Evolutionary conservation across 805 yeast species (phyloP), one percentile per base, ranked within the genome.

Genomic region (Torulaspora microellipsoides): DNA sequence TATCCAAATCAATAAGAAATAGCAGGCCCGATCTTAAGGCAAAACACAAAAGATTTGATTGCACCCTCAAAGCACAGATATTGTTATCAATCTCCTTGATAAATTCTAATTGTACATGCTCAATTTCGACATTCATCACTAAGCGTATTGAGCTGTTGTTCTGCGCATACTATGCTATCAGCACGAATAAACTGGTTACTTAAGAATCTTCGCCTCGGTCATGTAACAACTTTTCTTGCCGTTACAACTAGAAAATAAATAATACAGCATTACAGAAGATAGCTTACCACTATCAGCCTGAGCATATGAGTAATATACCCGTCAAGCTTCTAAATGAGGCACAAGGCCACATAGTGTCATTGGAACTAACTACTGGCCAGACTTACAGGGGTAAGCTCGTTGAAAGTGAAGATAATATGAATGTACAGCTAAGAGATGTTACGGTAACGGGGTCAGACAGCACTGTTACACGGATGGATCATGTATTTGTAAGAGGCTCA

Each of bases 321-420:
- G 81, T 89, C 14, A 83, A 88, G 64, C 81, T 91, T 20, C 72
- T 91, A 38, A 85, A 80, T 59, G 99, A 90, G 66, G 85, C 96
- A 8, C 85, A 79, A 71, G 96, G 97, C 37, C 98, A 91, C 60
- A 69, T 80, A 3, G 81, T 91, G 8, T 79, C 95, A 1, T 62
- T 91, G 13, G 99, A 91, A 62, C 76, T 91, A 40, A 77, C 78
- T 20, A 80, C 89, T 0, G 98, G 98, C 1, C 90, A 85, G 50
- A 78, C 85, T 0, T 91, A 91, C 60, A 73, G 95, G 30, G 99
- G 99, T 1, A 88, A 84, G 60, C 73, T 91, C 36, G 62, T 83
- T 3, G 96, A 85, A 58, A 82, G 83, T 64, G 96, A 91, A 66
- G 98, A 91, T 57, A 90, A 84, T 64, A 93, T 91, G 98, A 91